Evolutionary conservation across 345 rosid species (phyloP).

Genomic region (Turnera subulata): DNA sequence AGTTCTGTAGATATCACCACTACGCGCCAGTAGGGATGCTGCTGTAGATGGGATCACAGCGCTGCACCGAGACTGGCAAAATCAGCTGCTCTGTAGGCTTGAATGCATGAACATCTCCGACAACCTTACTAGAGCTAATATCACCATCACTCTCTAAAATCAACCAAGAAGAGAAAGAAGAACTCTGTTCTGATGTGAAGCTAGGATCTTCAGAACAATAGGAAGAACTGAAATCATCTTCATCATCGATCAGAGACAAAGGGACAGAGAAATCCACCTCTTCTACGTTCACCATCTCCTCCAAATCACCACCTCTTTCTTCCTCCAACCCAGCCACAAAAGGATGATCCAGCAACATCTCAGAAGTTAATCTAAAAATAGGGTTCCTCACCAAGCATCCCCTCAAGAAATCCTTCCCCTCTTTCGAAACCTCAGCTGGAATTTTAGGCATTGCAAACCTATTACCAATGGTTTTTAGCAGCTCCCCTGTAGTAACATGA

Average conservation of each 20-base stretch:
- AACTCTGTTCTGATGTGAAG: constrained; percentile 10
- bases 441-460: constrained; percentile 52
- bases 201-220: background rate
- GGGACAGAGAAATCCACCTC: background rate
- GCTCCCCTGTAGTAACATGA: constrained; percentile 28
- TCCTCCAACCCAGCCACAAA: constrained; percentile 40
- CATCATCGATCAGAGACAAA: background rate
- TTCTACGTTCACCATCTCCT: constrained; percentile 7
- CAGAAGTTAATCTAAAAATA: constrained; percentile 57
- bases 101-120: background rate
- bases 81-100: too few relatives aligned
- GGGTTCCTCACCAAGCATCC: constrained; percentile 64
- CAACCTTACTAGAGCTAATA: background rate
- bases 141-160: background rate
- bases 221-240: constrained; percentile 4
- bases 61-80: background rate
- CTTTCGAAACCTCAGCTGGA: constrained; percentile 53
- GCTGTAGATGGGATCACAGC: background rate
- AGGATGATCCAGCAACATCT: constrained; percentile 71
- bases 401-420: constrained; percentile 64
- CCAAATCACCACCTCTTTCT: background rate
- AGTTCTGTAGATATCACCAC: background rate
- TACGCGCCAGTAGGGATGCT: constrained; percentile 6
- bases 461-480: constrained; percentile 55
- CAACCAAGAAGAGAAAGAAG: constrained; percentile 7